phyloP scores from a whole-genome alignment of 2,329 filamentous ascomycete species.

The Cladosporium cucumerinum region DNA sequence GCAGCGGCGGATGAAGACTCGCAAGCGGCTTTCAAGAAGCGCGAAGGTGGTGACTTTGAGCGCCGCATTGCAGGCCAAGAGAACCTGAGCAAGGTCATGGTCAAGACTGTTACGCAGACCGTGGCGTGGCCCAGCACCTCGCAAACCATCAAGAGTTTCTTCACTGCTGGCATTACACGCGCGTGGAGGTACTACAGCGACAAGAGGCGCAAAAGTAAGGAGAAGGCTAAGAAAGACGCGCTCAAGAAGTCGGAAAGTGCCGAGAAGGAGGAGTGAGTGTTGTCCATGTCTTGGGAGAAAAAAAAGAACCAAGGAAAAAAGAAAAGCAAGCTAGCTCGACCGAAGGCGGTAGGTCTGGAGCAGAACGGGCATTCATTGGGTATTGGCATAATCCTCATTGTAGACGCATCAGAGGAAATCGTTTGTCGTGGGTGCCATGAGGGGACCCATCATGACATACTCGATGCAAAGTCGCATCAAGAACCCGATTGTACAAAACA shows the following conservation, averaged over 20 bases:
- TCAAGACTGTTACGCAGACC: slow-evolving; percentile 76
- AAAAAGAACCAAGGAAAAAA: not conserved
- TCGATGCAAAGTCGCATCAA: not conserved
- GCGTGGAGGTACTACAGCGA: slow-evolving; percentile 76
- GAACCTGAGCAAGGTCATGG: slow-evolving; percentile 68
- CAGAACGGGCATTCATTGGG: not conserved
- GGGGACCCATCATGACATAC: not conserved
- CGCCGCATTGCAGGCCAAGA: slow-evolving; percentile 73
- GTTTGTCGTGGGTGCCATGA: not conserved
- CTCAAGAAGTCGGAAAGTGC: slow-evolving; percentile 2
- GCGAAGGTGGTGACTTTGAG: slow-evolving; percentile 82
- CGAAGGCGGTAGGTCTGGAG: not conserved
- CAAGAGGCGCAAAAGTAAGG: slow-evolving; percentile 56
- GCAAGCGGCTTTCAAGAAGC: slow-evolving; percentile 62
- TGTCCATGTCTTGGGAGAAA: not conserved
- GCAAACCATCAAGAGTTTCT: slow-evolving; percentile 77
- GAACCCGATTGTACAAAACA: not conserved
- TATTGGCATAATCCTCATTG: not conserved
- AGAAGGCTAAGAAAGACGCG: slow-evolving; percentile 22
- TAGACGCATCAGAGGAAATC: not conserved
- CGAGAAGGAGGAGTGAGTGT: slow-evolving; percentile 11
- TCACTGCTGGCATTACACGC: slow-evolving; percentile 71
- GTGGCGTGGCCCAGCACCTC: slow-evolving; percentile 88
- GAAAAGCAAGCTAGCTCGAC: not conserved
- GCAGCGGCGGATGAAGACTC: slow-evolving; percentile 68